A percentile compares a stretch with the other conserved stretches of the same genome.
Evolutionary conservation across 768 basidiomycete genomes (phyloP).

Genomic region (Sporobolomyces roseus): DNA sequence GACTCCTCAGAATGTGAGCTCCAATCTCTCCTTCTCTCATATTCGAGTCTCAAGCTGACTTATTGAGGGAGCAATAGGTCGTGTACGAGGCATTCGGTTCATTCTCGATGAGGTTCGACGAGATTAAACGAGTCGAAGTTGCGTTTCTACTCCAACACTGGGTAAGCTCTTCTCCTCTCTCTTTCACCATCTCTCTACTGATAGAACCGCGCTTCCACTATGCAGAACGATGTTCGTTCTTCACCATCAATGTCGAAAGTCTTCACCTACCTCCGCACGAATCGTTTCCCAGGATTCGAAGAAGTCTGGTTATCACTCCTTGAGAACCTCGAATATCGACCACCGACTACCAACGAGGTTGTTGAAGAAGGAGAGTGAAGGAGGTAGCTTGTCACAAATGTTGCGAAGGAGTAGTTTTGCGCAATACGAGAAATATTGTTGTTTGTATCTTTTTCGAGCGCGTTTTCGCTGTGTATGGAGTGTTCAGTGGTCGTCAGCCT

Average conservation of each 20-base stretch:
- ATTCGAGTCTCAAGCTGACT: background rate
- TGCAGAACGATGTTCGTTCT: conserved; percentile 45
- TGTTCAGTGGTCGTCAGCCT: no score
- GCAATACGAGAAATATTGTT: no score
- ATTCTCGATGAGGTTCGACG: conserved; percentile 51
- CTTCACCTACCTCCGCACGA: conserved; percentile 25
- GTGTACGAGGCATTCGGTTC: conserved; percentile 52
- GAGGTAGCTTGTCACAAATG: no score
- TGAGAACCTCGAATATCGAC: conserved; percentile 34
- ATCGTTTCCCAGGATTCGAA: conserved; percentile 48
- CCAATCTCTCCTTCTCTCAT: background rate
- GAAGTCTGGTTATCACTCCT: conserved; percentile 47
- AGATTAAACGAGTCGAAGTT: conserved; percentile 49
- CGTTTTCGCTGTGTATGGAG: no score
- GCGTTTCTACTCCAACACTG: conserved; percentile 42
- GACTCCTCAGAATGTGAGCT: conserved; percentile 47
- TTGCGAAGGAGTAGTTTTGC: no score
- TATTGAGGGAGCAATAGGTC: conserved; percentile 28
- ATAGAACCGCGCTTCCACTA: background rate
- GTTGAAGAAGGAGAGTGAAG: background rate
- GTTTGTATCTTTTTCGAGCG: no score
- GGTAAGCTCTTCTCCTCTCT: conserved; percentile 18
- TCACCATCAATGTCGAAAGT: conserved; percentile 32
- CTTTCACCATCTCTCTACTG: background rate
- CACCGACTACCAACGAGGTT: background rate